Evolutionary conservation across 192 early-diverging fungal species (phyloP).

Genomic region (Powellomyces hirtus): DNA sequence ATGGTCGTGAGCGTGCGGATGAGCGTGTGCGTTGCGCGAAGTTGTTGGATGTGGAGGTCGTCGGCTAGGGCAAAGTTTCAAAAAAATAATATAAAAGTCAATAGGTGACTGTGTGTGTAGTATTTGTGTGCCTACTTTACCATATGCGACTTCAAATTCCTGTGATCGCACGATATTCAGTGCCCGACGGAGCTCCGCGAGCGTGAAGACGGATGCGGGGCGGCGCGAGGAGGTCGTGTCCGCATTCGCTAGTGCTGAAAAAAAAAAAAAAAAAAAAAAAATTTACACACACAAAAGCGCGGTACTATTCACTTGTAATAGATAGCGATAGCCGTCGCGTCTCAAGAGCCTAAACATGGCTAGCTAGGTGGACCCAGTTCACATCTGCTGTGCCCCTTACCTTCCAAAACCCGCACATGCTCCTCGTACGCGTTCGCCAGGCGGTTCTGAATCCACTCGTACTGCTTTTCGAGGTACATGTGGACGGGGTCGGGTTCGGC

Average conservation of each 20-base stretch:
- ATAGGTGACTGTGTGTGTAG: no score
- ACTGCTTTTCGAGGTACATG: slow-evolving; percentile 85
- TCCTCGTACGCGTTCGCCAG: slow-evolving; percentile 65
- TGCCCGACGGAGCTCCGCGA: slow-evolving; percentile 8
- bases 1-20: slow-evolving; percentile 78
- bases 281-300: no score
- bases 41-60: slow-evolving; percentile 64
- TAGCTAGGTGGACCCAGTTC: no score
- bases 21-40: slow-evolving; percentile 66
- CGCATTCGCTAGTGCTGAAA: no score
- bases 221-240: background rate
- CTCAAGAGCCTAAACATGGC: no score
- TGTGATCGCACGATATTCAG: slow-evolving; percentile 9
- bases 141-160: slow-evolving; percentile 15
- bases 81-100: no score
- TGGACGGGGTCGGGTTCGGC: slow-evolving; percentile 85
- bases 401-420: slow-evolving; percentile 31
- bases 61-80: slow-evolving; percentile 52
- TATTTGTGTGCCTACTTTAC: background rate
- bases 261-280: no score
- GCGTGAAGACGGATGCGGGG: background rate
- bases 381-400: no score
- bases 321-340: no score
- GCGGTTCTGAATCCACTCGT: slow-evolving; percentile 78
- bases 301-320: no score